Evolutionary conservation across 23 red algal species (phyloP), one percentile per base, ranked within the genome.

Genomic region (Pyropia haitanensis): DNA sequence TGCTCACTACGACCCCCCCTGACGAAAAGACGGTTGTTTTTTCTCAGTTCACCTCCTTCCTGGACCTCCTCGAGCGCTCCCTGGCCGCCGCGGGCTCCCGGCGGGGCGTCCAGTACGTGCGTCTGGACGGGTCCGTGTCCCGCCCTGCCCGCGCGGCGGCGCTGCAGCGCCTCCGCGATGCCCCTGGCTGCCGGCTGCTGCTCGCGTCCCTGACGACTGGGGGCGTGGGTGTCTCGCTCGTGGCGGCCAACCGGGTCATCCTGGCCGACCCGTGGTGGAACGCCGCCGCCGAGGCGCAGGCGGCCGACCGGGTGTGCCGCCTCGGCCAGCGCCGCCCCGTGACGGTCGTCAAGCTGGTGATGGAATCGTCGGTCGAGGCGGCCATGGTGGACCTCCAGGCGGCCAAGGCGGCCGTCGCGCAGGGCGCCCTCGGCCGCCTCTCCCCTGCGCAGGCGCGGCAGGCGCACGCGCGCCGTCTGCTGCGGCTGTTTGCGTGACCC

Each of bases 211-310:
- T 76, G 21, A 72, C 61, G 7, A 69, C 80, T 28, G 67, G 80
- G 22, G 80, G 80, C 18, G 80, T 75, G 24, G 80, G 80, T 14
- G 14, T 85, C 26, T 77, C 77, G 61, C 71, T 85, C 18, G 64
- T 60, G 31, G 27, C 39, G 1, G 80, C 80, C 31, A 60, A 48
- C 26, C 27, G 48, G 7, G 80, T 85, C 7, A 54, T 75, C 56
- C 22, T 85, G 32, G 32, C 75, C 2, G 80, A 85, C 50, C 69
- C 80, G 23, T 85, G 80, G 80, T 85, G 80, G 80, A 85, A 85
- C 54, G 70, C 80, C 1, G 67, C 59, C n/a, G 73, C 64, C 4
- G 73, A 77, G 34, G 80, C 77, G 19, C 80, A 85, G 72, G 80
- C 80, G 13, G 75, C 75, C 2, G 80, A 76, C 60, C 70, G 80